Evolutionary conservation across 768 basidiomycete genomes (phyloP).

Genomic region (Mycena polygramma): DNA sequence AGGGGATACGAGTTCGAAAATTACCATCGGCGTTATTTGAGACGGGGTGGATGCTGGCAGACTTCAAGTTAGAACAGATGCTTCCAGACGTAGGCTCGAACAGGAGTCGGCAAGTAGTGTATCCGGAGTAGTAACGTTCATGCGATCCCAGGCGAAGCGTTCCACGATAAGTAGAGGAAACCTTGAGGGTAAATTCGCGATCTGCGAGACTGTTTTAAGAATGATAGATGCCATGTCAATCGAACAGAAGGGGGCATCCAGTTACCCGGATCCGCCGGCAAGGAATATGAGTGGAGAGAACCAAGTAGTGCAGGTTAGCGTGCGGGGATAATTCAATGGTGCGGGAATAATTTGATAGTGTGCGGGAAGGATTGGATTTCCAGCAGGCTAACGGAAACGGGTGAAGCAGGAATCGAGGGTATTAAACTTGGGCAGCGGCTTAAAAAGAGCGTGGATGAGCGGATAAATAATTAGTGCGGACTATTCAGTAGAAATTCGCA

Average conservation of each 20-base stretch:
- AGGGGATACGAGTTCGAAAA: constrained; percentile 26
- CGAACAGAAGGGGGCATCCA: constrained; percentile 13
- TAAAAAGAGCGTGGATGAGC: background rate
- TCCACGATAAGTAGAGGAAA: constrained; percentile 4
- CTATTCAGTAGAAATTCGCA: constrained; percentile 20
- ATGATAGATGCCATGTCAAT: background rate
- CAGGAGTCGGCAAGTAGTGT: constrained; percentile 21
- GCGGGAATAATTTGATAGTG: background rate
- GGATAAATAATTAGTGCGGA: constrained; percentile 15
- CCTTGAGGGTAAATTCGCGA: constrained; percentile 6
- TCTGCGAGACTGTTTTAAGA: constrained; percentile 15
- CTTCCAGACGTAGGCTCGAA: constrained; percentile 25
- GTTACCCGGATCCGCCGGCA: constrained; percentile 18
- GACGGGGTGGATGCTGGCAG: constrained; percentile 4
- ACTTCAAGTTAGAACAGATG: constrained; percentile 13
- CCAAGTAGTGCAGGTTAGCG: constrained; percentile 14
- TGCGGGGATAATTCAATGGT: constrained; percentile 7
- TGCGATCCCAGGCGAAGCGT: constrained; percentile 1
- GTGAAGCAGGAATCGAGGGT: background rate
- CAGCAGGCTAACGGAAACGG: too few species aligned
- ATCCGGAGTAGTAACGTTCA: constrained; percentile 13
- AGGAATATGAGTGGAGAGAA: constrained; percentile 2
- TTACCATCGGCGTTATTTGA: constrained; percentile 29
- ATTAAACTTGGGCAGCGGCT: background rate
- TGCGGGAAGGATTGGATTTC: background rate